A percentile compares a stretch with the other conserved stretches of the same genome.
phyloP scores from a whole-genome alignment of 768 basidiomycete species.

The Trichaptum fuscoviolaceum region DNA sequence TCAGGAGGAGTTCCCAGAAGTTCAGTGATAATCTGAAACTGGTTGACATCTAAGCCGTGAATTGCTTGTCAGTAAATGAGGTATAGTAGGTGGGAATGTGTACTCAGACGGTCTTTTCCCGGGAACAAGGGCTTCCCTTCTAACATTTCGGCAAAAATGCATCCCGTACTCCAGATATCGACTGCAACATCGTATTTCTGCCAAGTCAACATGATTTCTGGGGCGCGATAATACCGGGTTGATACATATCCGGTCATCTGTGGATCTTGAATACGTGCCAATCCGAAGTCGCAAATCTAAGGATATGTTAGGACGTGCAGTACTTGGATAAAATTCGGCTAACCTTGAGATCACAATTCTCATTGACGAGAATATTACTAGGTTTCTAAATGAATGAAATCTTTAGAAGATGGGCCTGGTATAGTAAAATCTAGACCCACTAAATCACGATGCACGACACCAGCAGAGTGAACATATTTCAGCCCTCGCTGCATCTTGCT shows the following conservation, averaged over 20 bases:
- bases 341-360: constrained; percentile 98
- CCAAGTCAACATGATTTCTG: constrained; percentile 99
- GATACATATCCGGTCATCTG: constrained; percentile 99
- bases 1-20: constrained; percentile 97
- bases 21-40: constrained; percentile 99
- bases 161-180: constrained; percentile 99
- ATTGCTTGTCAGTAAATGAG: background rate
- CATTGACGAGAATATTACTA: constrained; percentile 98
- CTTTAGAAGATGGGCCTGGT: constrained; percentile 6
- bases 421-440: constrained; percentile 36
- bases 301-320: constrained; percentile 6
- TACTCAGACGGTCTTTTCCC: constrained; percentile 94
- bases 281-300: constrained; percentile 97
- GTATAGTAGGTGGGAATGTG: constrained; percentile 3
- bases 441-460: constrained; percentile 96
- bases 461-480: constrained; percentile 99
- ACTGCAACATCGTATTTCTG: constrained; percentile 99
- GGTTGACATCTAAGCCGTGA: constrained; percentile 82
- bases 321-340: constrained; percentile 14
- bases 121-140: constrained; percentile 99
- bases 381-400: constrained; percentile 64
- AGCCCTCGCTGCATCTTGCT: constrained; percentile 68
- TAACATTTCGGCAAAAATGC: constrained; percentile 99
- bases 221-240: constrained; percentile 97
- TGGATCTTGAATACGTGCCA: constrained; percentile 97